These are phyloP conservation scores for Conidiobolus coronatus DNA, from an alignment of 371 early-diverging fungal genomes.

Conservation along the genomic window DNA sequence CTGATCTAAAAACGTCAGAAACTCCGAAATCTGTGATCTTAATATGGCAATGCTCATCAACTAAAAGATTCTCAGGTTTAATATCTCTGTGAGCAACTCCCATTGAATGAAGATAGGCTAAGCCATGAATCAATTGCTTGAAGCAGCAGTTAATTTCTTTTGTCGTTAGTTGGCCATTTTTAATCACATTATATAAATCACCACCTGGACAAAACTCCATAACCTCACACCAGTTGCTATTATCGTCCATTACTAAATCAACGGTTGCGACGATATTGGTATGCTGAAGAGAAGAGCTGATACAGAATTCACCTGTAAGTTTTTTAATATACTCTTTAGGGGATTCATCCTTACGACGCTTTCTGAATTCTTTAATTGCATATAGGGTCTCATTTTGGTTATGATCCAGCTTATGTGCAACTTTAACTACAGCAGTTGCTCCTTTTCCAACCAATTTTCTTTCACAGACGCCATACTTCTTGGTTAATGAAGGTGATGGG, in stretches of 20 bases:
- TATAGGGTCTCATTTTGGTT: constrained; percentile 36
- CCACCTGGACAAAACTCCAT: constrained; percentile 76
- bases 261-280: constrained; percentile 74
- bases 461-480: constrained; percentile 62
- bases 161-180: constrained; percentile 40
- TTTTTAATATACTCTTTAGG: constrained; percentile 80
- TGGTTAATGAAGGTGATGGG: constrained; percentile 6
- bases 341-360: constrained; percentile 54
- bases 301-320: constrained; percentile 76
- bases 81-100: constrained; percentile 87
- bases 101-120: constrained; percentile 71
- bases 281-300: constrained; percentile 63
- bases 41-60: constrained; percentile 53
- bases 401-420: constrained; percentile 34
- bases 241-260: constrained; percentile 70
- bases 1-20: constrained; percentile 68
- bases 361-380: constrained; percentile 80
- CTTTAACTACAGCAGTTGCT: constrained; percentile 71
- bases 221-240: constrained; percentile 72
- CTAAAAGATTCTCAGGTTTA: constrained; percentile 79
- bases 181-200: constrained; percentile 53
- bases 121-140: constrained; percentile 76
- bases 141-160: constrained; percentile 68
- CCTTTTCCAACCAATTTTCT: constrained; percentile 67
- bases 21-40: constrained; percentile 98